Evolutionary conservation across 345 rosid species (phyloP), one percentile per base, ranked within the genome.

Genomic region (Hibiscus tridactylites): DNA sequence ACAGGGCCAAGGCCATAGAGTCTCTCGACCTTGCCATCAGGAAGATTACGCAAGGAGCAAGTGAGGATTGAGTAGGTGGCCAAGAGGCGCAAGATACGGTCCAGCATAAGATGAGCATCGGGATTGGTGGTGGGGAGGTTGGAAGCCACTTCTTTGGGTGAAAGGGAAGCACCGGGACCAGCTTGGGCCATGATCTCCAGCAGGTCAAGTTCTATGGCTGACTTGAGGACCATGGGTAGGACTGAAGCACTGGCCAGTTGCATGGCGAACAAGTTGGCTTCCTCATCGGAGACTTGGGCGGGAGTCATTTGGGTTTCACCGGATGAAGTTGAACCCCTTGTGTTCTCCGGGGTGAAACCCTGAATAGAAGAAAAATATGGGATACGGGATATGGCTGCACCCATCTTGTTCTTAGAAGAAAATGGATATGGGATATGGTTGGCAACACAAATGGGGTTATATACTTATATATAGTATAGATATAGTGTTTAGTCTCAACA

Each of bases 181-280:
- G 89, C 81, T 78, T 82, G 86, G 9, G 88, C 85, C 77, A 93
- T 87, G 83, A 93, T 88, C 81, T 93, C 94, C 11, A 91, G 90
- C 26, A 93, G 79, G 77, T 90, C 97, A 0, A 93, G 96, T 65
- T 93, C 98, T 4, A 93, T 64, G 68, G 97, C 94, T 1, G 98
- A 13, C 78, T 90, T 91, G 47, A 93, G 90, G 56, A 83, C 87
- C 97, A 91, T 93, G 0, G 98, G 96, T 9, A 91, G 87, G 46
- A 87, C 91, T 0, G 96, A 90, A 10, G 86, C 88, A 16, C 96
- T 83, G 1, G 87, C 76, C 50, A 93, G 82, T 53, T 90, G 94
- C 83, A 91, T 84, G 65, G 96, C 94, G 60, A 85, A 89, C 47
- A 85, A 87, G 72, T 79, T 79, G 0, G 89, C 90, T 75, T 93